These are phyloP conservation scores for Echium plantagineum DNA, from an alignment of 257 asterid species.

Conservation along the genomic window DNA sequence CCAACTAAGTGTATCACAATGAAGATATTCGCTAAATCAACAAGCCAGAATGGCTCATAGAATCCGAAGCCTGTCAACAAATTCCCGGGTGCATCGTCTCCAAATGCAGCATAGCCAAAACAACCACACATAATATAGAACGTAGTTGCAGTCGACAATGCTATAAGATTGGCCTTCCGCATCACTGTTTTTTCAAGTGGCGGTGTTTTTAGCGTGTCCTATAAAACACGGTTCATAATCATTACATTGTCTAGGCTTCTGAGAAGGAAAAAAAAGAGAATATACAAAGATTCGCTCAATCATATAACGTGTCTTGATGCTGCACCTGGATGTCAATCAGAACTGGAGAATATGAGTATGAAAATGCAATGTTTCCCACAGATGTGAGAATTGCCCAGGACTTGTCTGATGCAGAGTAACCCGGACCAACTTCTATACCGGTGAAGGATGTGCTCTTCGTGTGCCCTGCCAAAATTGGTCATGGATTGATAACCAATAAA, in stretches of 20 bases:
- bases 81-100: slow-evolving; percentile 53
- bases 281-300: not conserved
- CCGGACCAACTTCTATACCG: slow-evolving; percentile 38
- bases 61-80: slow-evolving; percentile 57
- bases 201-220: slow-evolving; percentile 46
- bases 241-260: not conserved
- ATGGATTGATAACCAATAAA: no score
- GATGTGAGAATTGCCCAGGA: slow-evolving; percentile 55
- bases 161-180: slow-evolving; percentile 43
- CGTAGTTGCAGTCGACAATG: slow-evolving; percentile 32
- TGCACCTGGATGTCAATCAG: slow-evolving; percentile 60
- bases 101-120: slow-evolving; percentile 63
- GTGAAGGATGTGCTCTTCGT: slow-evolving; percentile 35
- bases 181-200: slow-evolving; percentile 55
- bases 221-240: not conserved
- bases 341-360: slow-evolving; percentile 52
- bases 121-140: slow-evolving; percentile 66
- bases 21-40: slow-evolving; percentile 45
- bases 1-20: slow-evolving; percentile 56
- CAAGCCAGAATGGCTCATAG: slow-evolving; percentile 61
- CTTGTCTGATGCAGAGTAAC: slow-evolving; percentile 30
- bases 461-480: slow-evolving; percentile 19
- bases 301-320: not conserved
- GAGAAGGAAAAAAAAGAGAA: not conserved
- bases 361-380: slow-evolving; percentile 57